Percentiles rank a stretch among this genome's conserved stretches.
phyloP scores from a whole-genome alignment of 225 moss, liverwort and hornwort species.

The Climacium dendroides region DNA sequence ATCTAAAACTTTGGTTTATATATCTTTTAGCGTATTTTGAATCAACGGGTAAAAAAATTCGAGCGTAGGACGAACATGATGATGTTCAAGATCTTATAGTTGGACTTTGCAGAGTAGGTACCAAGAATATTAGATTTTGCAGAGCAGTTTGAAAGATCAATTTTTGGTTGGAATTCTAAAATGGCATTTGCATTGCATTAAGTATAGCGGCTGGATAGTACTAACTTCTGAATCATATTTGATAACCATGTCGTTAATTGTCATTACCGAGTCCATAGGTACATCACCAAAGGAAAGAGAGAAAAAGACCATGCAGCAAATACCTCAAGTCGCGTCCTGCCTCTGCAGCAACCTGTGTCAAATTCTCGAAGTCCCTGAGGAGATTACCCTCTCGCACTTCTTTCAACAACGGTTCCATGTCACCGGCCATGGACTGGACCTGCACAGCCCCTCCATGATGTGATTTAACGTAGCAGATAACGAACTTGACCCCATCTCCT shows the following conservation, averaged over 20 bases:
- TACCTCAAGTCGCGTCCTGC: conserved; percentile 45
- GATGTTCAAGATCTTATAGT: background rate
- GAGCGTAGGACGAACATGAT: background rate
- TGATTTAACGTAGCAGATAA: background rate
- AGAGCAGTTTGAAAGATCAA: background rate
- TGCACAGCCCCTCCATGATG: background rate
- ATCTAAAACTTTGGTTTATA: background rate
- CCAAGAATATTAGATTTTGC: background rate
- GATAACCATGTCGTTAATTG: background rate
- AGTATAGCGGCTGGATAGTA: background rate
- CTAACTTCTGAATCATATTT: background rate
- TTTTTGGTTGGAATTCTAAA: background rate
- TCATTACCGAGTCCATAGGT: background rate
- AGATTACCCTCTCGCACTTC: conserved; percentile 29
- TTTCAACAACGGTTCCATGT: conserved; percentile 32
- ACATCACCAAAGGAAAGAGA: background rate
- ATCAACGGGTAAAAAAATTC: background rate
- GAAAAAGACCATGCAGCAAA: background rate
- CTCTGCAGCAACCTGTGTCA: conserved; percentile 31
- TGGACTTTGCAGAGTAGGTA: background rate
- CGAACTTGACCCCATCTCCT: background rate
- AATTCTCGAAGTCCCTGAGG: conserved; percentile 26
- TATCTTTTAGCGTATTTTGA: background rate
- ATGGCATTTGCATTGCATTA: background rate
- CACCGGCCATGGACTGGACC: conserved; percentile 37